These are phyloP conservation scores for Hypholoma sublateritium DNA, from an alignment of 768 basidiomycete species.

Conservation along the genomic window DNA sequence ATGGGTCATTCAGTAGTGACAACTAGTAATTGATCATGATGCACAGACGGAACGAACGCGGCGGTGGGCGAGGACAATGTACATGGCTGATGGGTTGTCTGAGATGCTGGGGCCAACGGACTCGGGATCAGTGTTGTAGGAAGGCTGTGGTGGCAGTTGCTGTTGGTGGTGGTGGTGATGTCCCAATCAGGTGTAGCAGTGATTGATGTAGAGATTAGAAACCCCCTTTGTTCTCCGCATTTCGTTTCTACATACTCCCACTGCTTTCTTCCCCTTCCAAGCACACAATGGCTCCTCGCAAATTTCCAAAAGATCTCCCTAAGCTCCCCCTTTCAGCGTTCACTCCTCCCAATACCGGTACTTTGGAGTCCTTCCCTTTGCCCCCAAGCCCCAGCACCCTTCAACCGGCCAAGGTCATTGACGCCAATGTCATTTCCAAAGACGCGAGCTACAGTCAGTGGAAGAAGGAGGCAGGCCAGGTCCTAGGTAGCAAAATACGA, in stretches of 20 bases:
- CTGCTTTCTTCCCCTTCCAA: slow-evolving; percentile 8
- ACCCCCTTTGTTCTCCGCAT: slow-evolving; percentile 9
- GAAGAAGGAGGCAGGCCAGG: slow-evolving; percentile 49
- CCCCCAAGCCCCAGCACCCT: slow-evolving; percentile 68
- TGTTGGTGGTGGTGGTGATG: slow-evolving; percentile 13
- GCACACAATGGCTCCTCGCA: slow-evolving; percentile 39
- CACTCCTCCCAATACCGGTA: slow-evolving; percentile 66
- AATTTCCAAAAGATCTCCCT: slow-evolving; percentile 64
- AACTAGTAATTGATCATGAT: background rate
- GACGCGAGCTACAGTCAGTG: slow-evolving; percentile 45
- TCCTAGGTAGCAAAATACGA: slow-evolving; percentile 41
- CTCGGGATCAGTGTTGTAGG: slow-evolving; percentile 11
- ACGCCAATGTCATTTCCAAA: slow-evolving; percentile 59
- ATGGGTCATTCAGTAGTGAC: background rate
- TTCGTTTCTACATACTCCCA: slow-evolving; percentile 6
- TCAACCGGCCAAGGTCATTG: slow-evolving; percentile 63
- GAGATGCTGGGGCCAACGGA: slow-evolving; percentile 14
- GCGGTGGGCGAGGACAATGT: slow-evolving; percentile 35
- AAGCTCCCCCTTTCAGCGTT: slow-evolving; percentile 77
- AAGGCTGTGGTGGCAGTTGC: slow-evolving; percentile 7
- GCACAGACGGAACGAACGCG: slow-evolving; percentile 26
- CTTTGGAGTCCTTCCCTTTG: slow-evolving; percentile 65
- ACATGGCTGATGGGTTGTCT: slow-evolving; percentile 17
- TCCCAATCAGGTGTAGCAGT: slow-evolving; percentile 16
- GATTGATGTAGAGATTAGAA: slow-evolving; percentile 22